Conservation (phyloP, 352 stramenopile genomes). For the Pythium scleroteichum region DNA sequence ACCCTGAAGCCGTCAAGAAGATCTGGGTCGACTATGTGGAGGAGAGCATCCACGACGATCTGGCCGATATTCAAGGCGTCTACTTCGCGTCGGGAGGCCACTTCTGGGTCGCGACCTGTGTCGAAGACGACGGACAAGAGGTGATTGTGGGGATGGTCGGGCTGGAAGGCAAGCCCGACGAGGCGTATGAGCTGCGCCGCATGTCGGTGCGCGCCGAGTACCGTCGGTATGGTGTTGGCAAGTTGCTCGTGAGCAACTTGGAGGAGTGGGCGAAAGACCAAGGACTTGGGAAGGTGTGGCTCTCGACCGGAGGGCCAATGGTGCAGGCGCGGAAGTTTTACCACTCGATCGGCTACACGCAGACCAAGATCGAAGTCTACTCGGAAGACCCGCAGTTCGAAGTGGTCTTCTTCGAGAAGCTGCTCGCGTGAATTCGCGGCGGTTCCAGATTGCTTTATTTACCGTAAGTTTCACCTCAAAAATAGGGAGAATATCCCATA, state of each 20-base stretch:
- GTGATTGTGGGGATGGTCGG: conserved; percentile 34
- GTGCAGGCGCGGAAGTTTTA: conserved; percentile 33
- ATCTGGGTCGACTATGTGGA: conserved; percentile 28
- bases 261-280: conserved; percentile 40
- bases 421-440: neutral
- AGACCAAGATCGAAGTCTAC: conserved; percentile 9
- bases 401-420: conserved; percentile 25
- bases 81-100: conserved; percentile 44
- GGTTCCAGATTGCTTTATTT: neutral
- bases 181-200: conserved; percentile 35
- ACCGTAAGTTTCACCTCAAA: no score
- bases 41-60: conserved; percentile 32
- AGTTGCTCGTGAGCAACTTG: conserved; percentile 34
- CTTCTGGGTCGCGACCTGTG: conserved; percentile 46
- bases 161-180: conserved; percentile 26
- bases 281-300: conserved; percentile 34
- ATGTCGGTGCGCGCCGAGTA: conserved; percentile 44
- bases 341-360: conserved; percentile 21
- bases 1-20: neutral
- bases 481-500: no score
- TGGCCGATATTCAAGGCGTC: conserved; percentile 36
- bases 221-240: conserved; percentile 38
- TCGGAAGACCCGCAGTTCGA: conserved; percentile 10
- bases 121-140: conserved; percentile 15
- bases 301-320: conserved; percentile 43